phyloP scores from a whole-genome alignment of 441 rosid species.

The Francoa sonchifolia region DNA sequence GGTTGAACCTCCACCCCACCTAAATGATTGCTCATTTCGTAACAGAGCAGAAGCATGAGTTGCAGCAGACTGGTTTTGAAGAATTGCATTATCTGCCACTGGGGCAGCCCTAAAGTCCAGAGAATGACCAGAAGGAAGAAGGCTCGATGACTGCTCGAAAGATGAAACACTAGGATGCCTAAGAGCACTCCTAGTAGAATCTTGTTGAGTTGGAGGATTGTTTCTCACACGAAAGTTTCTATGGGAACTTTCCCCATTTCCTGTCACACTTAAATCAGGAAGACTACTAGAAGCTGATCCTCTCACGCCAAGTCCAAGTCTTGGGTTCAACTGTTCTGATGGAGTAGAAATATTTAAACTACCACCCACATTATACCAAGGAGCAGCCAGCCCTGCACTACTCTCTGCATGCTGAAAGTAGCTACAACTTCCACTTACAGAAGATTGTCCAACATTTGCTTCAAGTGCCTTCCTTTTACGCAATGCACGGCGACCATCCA shows the following conservation, averaged over 20 bases:
- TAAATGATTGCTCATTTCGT: slow-evolving; percentile 37
- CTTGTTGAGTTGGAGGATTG: slow-evolving; percentile 43
- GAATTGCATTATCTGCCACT: slow-evolving; percentile 20
- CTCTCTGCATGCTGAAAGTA: slow-evolving; percentile 43
- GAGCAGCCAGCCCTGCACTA: slow-evolving; percentile 32
- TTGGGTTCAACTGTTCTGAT: slow-evolving; percentile 33
- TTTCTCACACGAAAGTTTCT: slow-evolving; percentile 49
- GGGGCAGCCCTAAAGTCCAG: slow-evolving; percentile 34
- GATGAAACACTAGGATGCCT: slow-evolving; percentile 34
- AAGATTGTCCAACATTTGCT: slow-evolving; percentile 34
- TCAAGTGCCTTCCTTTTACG: slow-evolving; percentile 81
- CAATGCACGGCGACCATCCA: slow-evolving; percentile 45
- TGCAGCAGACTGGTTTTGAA: slow-evolving; percentile 31
- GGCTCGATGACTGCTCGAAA: slow-evolving; percentile 22
- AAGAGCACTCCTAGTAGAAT: slow-evolving; percentile 31
- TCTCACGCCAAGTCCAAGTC: slow-evolving; percentile 34
- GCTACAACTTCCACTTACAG: slow-evolving; percentile 28
- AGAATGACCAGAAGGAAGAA: slow-evolving; percentile 31
- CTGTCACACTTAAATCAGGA: slow-evolving; percentile 25
- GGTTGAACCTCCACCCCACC: slow-evolving; percentile 47
- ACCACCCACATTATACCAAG: slow-evolving; percentile 22
- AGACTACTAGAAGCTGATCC: slow-evolving; percentile 20
- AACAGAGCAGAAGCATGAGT: slow-evolving; percentile 39
- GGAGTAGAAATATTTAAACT: slow-evolving; percentile 30
- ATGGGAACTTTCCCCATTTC: slow-evolving; percentile 29